Percentiles rank a stretch among this genome's conserved stretches.
Evolutionary conservation across 2,329 filamentous ascomycete species (phyloP).

Genomic region (Waltergamsia citrina): DNA sequence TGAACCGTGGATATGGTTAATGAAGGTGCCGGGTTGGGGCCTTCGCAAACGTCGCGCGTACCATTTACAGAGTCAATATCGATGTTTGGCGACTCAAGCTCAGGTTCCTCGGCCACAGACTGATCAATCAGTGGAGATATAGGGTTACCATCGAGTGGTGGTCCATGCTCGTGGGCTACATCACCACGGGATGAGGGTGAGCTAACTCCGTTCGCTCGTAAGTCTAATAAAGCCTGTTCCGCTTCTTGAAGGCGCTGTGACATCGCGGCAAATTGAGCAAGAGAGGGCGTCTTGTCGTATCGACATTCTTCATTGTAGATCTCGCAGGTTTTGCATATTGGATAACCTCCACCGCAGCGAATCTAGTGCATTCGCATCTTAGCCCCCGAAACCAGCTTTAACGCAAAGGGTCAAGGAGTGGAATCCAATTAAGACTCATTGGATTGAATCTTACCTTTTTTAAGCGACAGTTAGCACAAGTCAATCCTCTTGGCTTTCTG

Average conservation of each 20-base stretch:
- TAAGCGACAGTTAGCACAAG: slow-evolving; percentile 6
- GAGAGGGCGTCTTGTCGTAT: slow-evolving; percentile 20
- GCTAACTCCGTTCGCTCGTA: slow-evolving; percentile 4
- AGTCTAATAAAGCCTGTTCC: slow-evolving; percentile 10
- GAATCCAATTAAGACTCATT: not conserved
- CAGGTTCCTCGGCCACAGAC: no score
- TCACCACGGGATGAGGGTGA: not conserved
- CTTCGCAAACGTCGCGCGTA: no score
- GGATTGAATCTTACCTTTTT: slow-evolving; percentile 8
- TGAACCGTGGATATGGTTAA: no score
- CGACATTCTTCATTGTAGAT: slow-evolving; percentile 18
- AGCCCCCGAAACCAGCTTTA: no score
- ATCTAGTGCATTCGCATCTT: no score
- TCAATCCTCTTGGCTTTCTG: slow-evolving; percentile 6
- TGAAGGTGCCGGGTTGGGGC: no score
- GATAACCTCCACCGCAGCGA: slow-evolving; percentile 18
- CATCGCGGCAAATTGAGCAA: slow-evolving; percentile 19
- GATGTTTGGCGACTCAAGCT: no score
- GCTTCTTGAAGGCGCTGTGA: slow-evolving; percentile 14
- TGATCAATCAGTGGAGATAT: no score
- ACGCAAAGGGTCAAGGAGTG: not conserved
- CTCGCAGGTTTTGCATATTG: slow-evolving; percentile 19
- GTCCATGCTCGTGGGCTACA: not conserved
- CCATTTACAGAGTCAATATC: no score
- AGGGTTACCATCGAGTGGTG: no score